These are phyloP conservation scores for Cryptosporidium muris DNA, from an alignment of 169 alveolate genomes.

Conservation along the genomic window DNA sequence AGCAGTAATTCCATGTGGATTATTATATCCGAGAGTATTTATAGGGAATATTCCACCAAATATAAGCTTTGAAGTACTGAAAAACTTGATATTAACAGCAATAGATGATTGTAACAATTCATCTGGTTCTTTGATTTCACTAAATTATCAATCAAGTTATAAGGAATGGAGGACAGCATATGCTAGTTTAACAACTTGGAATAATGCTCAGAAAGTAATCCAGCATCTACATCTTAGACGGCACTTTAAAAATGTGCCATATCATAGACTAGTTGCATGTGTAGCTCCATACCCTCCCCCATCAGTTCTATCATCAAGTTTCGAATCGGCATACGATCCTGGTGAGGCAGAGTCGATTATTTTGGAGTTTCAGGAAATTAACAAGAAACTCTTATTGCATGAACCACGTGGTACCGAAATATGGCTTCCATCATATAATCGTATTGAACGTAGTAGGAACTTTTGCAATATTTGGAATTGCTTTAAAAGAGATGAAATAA, in stretches of 20 bases:
- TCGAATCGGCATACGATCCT: conserved; percentile 70
- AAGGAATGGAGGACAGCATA: conserved; percentile 79
- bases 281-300: conserved; percentile 77
- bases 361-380: conserved; percentile 54
- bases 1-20: conserved; percentile 67
- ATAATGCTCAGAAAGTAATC: conserved; percentile 76
- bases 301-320: conserved; percentile 63
- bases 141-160: conserved; percentile 75
- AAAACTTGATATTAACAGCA: conserved; percentile 64
- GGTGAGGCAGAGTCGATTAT: conserved; percentile 62
- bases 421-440: conserved; percentile 64
- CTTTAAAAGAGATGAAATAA: conserved; percentile 66
- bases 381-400: conserved; percentile 52
- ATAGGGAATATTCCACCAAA: conserved; percentile 82
- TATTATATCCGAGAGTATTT: conserved; percentile 74
- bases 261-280: conserved; percentile 76
- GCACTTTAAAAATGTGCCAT: conserved; percentile 77
- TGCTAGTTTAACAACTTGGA: conserved; percentile 75
- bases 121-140: conserved; percentile 37
- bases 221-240: conserved; percentile 73
- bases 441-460: conserved; percentile 34
- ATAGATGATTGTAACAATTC: conserved; percentile 40
- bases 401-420: conserved; percentile 60
- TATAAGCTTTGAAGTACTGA: conserved; percentile 76
- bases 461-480: conserved; percentile 59